phyloP scores from a whole-genome alignment of 257 asterid genomes.

The Solanum virginianum region DNA sequence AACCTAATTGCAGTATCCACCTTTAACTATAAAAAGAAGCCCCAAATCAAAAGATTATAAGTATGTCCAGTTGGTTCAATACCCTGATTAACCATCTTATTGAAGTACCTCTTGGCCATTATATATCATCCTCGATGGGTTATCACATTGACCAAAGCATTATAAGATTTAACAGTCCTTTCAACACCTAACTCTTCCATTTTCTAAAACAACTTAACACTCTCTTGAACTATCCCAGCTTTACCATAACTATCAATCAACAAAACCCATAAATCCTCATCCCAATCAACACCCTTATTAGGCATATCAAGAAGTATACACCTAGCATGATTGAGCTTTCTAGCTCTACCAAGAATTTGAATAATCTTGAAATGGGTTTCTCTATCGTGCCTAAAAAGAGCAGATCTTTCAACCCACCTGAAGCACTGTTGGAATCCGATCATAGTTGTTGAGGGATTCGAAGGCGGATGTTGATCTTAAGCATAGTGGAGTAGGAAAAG shows the following conservation, averaged over 20 bases:
- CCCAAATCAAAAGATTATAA: constrained; percentile 72
- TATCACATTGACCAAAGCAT: constrained; percentile 66
- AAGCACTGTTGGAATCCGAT: constrained; percentile 39
- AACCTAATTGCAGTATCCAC: constrained; percentile 59
- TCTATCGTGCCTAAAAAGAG: constrained; percentile 39
- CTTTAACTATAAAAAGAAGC: constrained; percentile 57
- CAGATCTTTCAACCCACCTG: constrained; percentile 85
- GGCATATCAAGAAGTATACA: constrained; percentile 86
- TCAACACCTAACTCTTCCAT: constrained; percentile 74
- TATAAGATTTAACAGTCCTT: constrained; percentile 50
- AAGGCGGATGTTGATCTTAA: background rate
- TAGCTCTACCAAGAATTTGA: constrained; percentile 63
- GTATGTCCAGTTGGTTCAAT: constrained; percentile 74
- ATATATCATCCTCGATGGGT: constrained; percentile 61
- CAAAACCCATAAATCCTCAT: constrained; percentile 80
- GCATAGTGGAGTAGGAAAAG: background rate
- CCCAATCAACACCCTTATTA: constrained; percentile 71
- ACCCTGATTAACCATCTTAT: constrained; percentile 72
- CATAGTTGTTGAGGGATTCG: background rate
- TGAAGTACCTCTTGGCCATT: constrained; percentile 85
- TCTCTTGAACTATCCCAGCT: constrained; percentile 90
- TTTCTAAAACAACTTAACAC: constrained; percentile 68
- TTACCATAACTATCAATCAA: constrained; percentile 75
- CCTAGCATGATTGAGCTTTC: constrained; percentile 78
- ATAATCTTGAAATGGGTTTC: constrained; percentile 70